Base-by-base conservation (phyloP, 371 early-diverging fungal species). In the Apophysomyces sp. region DNA sequence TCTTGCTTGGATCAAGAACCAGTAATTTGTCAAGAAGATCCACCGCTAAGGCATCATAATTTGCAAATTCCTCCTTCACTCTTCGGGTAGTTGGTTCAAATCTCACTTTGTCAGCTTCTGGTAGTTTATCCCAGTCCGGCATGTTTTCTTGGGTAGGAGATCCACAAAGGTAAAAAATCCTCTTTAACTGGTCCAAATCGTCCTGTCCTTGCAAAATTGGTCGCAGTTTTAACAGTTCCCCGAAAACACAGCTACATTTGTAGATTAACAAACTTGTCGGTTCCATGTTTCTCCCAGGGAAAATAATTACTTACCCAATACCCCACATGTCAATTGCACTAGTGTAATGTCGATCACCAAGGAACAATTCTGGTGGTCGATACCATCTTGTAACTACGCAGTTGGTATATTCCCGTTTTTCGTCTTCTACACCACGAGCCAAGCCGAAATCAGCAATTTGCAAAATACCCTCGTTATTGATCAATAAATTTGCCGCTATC, bases 301-400 rank as follows among this genome's bases (percentile, higher is more conserved):
- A 5, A 44, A 3, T 34, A 27, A 58, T 49, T 0, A 74, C 66
- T 71, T 88, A 96, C 83, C 98, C 99, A 27, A 96, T 86, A 53
- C 95, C 92, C 99, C 99, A 99, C 81, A 99, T 94, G 78, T 99
- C 99, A 56, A 99, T 91, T 13, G 94, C 92, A 32, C 81, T 86
- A 2, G 87, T 87, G 76, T 99, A 99, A 21, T 84, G 73, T 55
- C 86, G 85, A 55, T 85, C 86, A 34, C 98, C 99, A 16, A 97
- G 74, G 31, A 99, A 83, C 26, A 99, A 80, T 77, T 99, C 99
- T 0, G 99, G 99, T 24, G 99, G 90, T 37, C 99, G 90, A 74
- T 99, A 99, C 98, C 98, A 98, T 56, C 95, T 72, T 9, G 99
- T 99, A 2, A 99, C 95, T 3, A 99, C 99, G 54, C 94, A 92